A percentile compares a stretch with the other conserved stretches of the same genome.
These are phyloP conservation scores for Exserohilum rostratum DNA, from an alignment of 2,329 filamentous ascomycete genomes.

Conservation along the genomic window DNA sequence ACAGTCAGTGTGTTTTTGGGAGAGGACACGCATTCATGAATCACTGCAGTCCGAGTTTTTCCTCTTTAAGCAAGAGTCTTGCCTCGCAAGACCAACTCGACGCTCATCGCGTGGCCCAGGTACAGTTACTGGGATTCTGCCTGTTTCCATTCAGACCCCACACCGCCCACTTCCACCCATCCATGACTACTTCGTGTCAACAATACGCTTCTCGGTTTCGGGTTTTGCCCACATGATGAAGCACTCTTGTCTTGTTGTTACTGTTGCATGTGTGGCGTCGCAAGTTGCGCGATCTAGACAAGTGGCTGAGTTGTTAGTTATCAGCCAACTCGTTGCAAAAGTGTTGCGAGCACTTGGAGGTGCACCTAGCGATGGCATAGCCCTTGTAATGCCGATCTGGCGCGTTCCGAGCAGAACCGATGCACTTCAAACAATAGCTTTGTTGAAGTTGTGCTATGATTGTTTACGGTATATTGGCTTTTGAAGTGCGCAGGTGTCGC, in stretches of 20 bases:
- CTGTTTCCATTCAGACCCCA: neutral
- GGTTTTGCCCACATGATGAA: neutral
- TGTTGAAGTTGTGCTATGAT: neutral
- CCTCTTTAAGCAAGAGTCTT: neutral
- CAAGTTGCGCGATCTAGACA: neutral
- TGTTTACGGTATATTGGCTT: neutral
- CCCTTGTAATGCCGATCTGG: constrained; percentile 1
- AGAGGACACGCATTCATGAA: neutral
- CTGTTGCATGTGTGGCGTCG: neutral
- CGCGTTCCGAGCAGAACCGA: constrained; percentile 12
- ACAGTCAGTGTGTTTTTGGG: neutral
- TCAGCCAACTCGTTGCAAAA: neutral
- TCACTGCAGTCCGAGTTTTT: too few species aligned
- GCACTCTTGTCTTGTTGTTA: neutral
- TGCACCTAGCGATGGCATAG: constrained; percentile 1
- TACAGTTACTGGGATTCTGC: neutral
- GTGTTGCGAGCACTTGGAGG: constrained; percentile 3
- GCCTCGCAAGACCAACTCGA: too few species aligned
- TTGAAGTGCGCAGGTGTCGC: neutral
- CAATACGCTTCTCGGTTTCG: too few species aligned
- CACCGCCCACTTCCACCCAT: neutral
- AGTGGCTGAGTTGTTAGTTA: neutral
- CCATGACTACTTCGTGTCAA: too few species aligned
- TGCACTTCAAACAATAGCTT: neutral
- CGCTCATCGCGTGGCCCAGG: neutral